These are phyloP conservation scores for Plantago rigida DNA, from an alignment of 305 asterid species.

Conservation along the genomic window DNA sequence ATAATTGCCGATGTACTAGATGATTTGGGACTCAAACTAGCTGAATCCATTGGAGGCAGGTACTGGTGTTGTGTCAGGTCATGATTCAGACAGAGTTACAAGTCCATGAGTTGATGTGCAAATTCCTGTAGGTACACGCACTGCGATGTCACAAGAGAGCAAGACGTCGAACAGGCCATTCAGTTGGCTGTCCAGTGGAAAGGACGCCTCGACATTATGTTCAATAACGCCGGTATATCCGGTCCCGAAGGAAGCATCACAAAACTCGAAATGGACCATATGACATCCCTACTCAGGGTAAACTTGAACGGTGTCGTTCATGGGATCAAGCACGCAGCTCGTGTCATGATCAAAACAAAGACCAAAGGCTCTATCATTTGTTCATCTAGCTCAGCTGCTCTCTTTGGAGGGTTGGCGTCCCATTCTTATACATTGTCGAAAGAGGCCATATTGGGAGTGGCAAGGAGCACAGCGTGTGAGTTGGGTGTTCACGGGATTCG, in stretches of 20 bases:
- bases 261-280: constrained; percentile 42
- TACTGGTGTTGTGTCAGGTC: constrained; percentile 17
- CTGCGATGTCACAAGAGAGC: constrained; percentile 70
- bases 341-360: constrained; percentile 49
- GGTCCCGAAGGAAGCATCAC: constrained; percentile 81
- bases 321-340: constrained; percentile 79
- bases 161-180: constrained; percentile 52
- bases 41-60: constrained; percentile 47
- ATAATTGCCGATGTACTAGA: constrained; percentile 71
- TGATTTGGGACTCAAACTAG: constrained; percentile 43
- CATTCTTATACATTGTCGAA: constrained; percentile 75
- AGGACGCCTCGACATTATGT: constrained; percentile 73
- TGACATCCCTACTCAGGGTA: constrained; percentile 38
- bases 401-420: constrained; percentile 73
- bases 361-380: constrained; percentile 57
- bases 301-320: constrained; percentile 67
- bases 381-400: constrained; percentile 77
- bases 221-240: constrained; percentile 79
- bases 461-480: constrained; percentile 73
- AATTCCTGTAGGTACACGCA: constrained; percentile 31
- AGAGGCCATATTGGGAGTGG: constrained; percentile 62
- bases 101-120: not conserved
- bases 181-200: constrained; percentile 52
- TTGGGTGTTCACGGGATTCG: constrained; percentile 68
- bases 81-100: not conserved